Evolutionary conservation across 148 eudicot species (phyloP), one percentile per base, ranked within the genome.

Genomic region (Vaccinium myrtillus): DNA sequence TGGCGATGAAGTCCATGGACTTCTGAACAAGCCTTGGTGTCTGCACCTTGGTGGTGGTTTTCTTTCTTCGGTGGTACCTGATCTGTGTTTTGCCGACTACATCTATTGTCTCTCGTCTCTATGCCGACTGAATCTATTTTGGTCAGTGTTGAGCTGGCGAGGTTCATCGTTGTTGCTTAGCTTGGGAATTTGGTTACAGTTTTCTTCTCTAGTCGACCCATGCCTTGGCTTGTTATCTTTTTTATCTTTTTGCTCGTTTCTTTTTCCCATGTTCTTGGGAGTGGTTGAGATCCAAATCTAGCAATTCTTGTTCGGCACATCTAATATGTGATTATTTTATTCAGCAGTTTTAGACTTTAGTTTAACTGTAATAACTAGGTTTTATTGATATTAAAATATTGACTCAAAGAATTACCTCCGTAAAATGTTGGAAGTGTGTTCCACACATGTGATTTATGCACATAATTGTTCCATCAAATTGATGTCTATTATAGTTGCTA

Each of bases 341-440:
- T 5, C 18, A 18, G 19, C 18, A 18, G 78, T 75, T 39, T 39
- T 75, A 2, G 32, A 27, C 73, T 67, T 67, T 25, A 43, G 50
- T 75, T 30, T 13, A 71, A 71, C 19, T n/a, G 77, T 74, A 14
- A 36, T 59, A 21, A 61, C 9, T 16, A 39, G 77, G 8, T 39
- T 75, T 43, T 18, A 46, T 43, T 36, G 77, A 74, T 74, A 43
- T 74, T 74, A 74, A 14, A 73, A 39, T 74, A 16, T 8, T 46
- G 1, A 5, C 13, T 21, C 50, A 75, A 8, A 75, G 51, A 43
- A 43, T 39, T 75, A 19, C n/a, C 48, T 75, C 23, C 0, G 4
- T 75, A 16, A 75, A 53, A 77, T 77, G 80, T n/a, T 75, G 30
- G 75, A 71, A 71, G 43, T 67, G 39, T 25, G 14, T 32, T 71